A percentile compares a stretch with the other conserved stretches of the same genome.
phyloP scores from a whole-genome alignment of 805 yeast species.

The Ogataea paradorogensis region DNA sequence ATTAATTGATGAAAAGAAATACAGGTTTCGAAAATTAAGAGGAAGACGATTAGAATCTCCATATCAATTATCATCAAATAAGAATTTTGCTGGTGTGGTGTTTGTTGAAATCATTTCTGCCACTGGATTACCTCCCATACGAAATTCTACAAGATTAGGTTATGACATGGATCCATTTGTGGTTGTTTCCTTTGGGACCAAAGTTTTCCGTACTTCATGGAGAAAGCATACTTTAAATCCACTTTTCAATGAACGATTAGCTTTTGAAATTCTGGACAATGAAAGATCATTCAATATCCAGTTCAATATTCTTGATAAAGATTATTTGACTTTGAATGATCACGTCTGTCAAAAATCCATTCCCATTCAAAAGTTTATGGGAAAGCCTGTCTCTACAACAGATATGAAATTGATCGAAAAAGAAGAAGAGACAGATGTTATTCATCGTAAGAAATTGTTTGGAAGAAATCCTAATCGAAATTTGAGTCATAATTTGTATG shows the following conservation, averaged over 20 bases:
- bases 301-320: slow-evolving; percentile 80
- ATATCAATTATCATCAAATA: slow-evolving; percentile 37
- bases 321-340: slow-evolving; percentile 78
- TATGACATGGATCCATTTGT: slow-evolving; percentile 98
- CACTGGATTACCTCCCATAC: slow-evolving; percentile 73
- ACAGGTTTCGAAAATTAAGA: slow-evolving; percentile 15
- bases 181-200: slow-evolving; percentile 84
- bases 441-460: slow-evolving; percentile 19
- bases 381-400: slow-evolving; percentile 9
- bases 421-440: slow-evolving; percentile 13
- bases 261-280: slow-evolving; percentile 68
- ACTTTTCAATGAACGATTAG: slow-evolving; percentile 71
- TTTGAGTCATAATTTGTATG: slow-evolving; percentile 34
- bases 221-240: slow-evolving; percentile 81
- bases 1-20: slow-evolving; percentile 6
- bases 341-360: slow-evolving; percentile 67
- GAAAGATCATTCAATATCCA: slow-evolving; percentile 66
- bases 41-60: slow-evolving; percentile 3
- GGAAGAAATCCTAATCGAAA: slow-evolving; percentile 32
- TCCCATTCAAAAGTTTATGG: slow-evolving; percentile 41
- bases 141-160: slow-evolving; percentile 66
- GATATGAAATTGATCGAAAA: slow-evolving; percentile 14
- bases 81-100: slow-evolving; percentile 61
- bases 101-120: slow-evolving; percentile 76
- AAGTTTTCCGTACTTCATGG: slow-evolving; percentile 83